These are phyloP conservation scores for Agrostemma githago DNA, from an alignment of 148 eudicot species.

Conservation along the genomic window DNA sequence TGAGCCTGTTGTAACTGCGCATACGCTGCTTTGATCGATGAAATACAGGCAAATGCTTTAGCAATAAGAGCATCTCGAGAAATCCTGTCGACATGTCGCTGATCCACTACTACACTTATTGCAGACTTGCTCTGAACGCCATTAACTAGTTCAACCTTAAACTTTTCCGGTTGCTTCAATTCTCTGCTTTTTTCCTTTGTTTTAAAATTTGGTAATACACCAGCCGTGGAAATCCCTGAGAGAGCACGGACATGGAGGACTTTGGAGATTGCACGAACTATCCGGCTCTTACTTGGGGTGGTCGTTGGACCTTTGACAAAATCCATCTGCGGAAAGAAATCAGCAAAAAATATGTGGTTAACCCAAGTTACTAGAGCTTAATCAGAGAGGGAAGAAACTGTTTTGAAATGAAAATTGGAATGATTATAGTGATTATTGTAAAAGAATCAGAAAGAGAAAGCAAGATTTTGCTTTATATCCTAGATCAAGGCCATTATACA, in stretches of 20 bases:
- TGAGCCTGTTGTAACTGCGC: constrained; percentile 74
- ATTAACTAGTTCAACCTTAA: constrained; percentile 27
- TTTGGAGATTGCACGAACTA: constrained; percentile 68
- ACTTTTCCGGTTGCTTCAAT: constrained; percentile 28
- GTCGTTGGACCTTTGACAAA: constrained; percentile 36
- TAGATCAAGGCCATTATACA: constrained; percentile 39
- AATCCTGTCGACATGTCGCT: constrained; percentile 31
- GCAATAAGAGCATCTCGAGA: constrained; percentile 67
- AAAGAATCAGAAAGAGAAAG: constrained; percentile 29
- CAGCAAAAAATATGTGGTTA: background rate
- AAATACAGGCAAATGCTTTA: constrained; percentile 64
- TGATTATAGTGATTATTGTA: constrained; percentile 28
- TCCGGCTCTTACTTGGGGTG: constrained; percentile 62
- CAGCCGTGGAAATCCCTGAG: constrained; percentile 46
- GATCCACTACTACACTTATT: constrained; percentile 28
- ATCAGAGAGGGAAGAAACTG: constrained; percentile 10
- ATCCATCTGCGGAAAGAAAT: constrained; percentile 52
- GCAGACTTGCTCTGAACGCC: constrained; percentile 27
- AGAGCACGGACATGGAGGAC: constrained; percentile 55
- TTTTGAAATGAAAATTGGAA: constrained; percentile 5
- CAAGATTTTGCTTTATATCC: constrained; percentile 41
- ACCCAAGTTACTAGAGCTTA: constrained; percentile 16
- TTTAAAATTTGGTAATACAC: constrained; percentile 41
- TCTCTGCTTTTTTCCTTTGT: constrained; percentile 32
- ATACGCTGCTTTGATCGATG: constrained; percentile 82